Conservation (phyloP, 2,329 filamentous ascomycete species). For the Colletotrichum gloeosporioides region DNA sequence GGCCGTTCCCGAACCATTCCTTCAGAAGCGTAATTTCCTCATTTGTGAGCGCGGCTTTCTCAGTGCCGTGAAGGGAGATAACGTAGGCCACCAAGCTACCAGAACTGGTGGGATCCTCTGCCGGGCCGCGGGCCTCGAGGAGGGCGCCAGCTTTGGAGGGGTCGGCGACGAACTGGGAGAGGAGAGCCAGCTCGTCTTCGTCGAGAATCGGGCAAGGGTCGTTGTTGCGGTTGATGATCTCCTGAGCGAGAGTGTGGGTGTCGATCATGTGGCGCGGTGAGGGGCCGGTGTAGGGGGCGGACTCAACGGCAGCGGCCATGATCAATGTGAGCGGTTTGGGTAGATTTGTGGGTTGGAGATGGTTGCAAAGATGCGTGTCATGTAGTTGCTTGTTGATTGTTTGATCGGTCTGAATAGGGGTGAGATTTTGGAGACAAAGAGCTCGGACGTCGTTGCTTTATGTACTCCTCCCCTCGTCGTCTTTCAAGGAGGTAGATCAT, state of each 20-base stretch:
- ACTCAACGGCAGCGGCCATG: not conserved
- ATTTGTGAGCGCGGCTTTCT: conserved; percentile 5
- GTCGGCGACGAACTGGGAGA: conserved; percentile 6
- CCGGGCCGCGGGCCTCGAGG: not conserved
- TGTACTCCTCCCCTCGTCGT: not conserved
- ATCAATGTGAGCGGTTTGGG: not conserved
- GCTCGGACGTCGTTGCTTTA: not conserved
- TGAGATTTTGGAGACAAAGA: not conserved
- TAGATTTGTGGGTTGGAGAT: not conserved
- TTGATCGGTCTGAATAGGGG: not conserved
- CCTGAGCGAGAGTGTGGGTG: conserved; percentile 20
- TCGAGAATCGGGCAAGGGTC: conserved; percentile 16
- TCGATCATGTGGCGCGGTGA: conserved; percentile 16
- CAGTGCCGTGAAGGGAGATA: conserved; percentile 13
- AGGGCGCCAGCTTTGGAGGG: not conserved
- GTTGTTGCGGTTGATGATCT: conserved; percentile 23
- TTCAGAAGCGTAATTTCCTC: conserved; percentile 14
- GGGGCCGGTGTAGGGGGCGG: conserved; percentile 20
- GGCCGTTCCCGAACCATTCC: conserved; percentile 13
- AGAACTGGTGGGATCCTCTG: not conserved
- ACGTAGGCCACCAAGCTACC: conserved; percentile 15
- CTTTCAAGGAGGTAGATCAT: not conserved
- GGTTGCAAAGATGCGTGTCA: not conserved
- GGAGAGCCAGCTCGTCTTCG: conserved; percentile 6
- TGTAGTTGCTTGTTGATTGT: not conserved